Conservation (phyloP, 2,329 filamentous ascomycete genomes). For the Xylaria sp. region DNA sequence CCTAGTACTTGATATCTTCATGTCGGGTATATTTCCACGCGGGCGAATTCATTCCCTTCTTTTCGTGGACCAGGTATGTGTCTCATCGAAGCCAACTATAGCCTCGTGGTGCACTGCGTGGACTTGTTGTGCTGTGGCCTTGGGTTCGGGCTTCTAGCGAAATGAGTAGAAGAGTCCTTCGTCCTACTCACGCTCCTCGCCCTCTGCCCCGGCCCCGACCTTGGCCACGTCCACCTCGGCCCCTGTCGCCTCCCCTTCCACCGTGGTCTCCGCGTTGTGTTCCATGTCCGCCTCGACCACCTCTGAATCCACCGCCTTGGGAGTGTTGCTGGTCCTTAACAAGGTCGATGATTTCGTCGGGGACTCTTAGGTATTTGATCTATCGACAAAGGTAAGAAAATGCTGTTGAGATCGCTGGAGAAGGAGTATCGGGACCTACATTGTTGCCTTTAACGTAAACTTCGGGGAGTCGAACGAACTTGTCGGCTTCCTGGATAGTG, state of each 20-base stretch:
- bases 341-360: slow-evolving; percentile 94
- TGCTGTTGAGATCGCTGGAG: slow-evolving; percentile 18
- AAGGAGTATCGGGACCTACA: slow-evolving; percentile 65
- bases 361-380: slow-evolving; percentile 98
- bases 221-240: slow-evolving; percentile 65
- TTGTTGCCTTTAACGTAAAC: slow-evolving; percentile 98
- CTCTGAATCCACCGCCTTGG: slow-evolving; percentile 71
- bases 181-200: slow-evolving; percentile 49
- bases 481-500: slow-evolving; percentile 80
- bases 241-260: slow-evolving; percentile 65
- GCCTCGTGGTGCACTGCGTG: neutral
- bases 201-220: slow-evolving; percentile 60
- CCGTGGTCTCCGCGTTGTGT: slow-evolving; percentile 67
- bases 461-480: slow-evolving; percentile 90
- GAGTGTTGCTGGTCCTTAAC: slow-evolving; percentile 90
- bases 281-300: slow-evolving; percentile 66
- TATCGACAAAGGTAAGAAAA: slow-evolving; percentile 55
- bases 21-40: slow-evolving; percentile 18
- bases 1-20: slow-evolving; percentile 10
- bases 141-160: slow-evolving; percentile 10
- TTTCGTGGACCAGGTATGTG: neutral
- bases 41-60: neutral
- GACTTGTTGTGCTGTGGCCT: slow-evolving; percentile 9
- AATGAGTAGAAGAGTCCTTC: slow-evolving; percentile 5
- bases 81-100: neutral